Evolutionary conservation across 768 basidiomycete genomes (phyloP).

Genomic region (Russula lepida): DNA sequence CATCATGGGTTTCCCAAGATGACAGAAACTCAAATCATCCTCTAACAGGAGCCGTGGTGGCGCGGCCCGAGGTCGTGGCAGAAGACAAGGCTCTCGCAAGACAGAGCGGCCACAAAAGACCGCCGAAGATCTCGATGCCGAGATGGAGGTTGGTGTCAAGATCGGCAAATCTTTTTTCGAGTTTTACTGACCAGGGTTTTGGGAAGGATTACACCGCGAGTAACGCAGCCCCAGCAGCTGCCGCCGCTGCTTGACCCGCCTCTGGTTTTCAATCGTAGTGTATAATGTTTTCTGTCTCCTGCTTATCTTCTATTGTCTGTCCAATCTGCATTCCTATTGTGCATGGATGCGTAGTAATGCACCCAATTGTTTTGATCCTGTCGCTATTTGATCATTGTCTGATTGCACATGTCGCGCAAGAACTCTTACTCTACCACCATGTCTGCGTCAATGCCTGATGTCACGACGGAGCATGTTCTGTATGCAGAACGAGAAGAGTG

Average conservation of each 20-base stretch:
- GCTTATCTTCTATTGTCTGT: not conserved
- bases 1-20: constrained; percentile 19
- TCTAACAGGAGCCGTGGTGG: constrained; percentile 12
- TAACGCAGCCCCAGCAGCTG: constrained; percentile 37
- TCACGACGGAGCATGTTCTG: constrained; percentile 23
- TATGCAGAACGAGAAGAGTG: constrained; percentile 66
- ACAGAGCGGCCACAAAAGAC: constrained; percentile 65
- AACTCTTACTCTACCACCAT: not conserved
- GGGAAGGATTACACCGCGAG: constrained; percentile 60
- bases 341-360: not conserved
- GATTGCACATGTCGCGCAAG: too few species aligned
- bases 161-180: not conserved
- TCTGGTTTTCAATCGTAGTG: constrained; percentile 7
- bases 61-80: constrained; percentile 35
- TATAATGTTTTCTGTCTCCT: constrained; percentile 18
- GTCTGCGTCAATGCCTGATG: not conserved
- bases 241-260: constrained; percentile 20
- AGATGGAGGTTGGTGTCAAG: constrained; percentile 77
- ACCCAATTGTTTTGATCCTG: not conserved
- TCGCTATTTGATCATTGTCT: not conserved
- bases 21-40: not conserved
- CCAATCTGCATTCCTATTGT: not conserved
- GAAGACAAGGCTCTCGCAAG: constrained; percentile 38
- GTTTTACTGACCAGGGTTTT: not conserved
- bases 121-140: constrained; percentile 88